Conservation (phyloP, 805 yeast genomes). For the Yueomyces sp. region DNA sequence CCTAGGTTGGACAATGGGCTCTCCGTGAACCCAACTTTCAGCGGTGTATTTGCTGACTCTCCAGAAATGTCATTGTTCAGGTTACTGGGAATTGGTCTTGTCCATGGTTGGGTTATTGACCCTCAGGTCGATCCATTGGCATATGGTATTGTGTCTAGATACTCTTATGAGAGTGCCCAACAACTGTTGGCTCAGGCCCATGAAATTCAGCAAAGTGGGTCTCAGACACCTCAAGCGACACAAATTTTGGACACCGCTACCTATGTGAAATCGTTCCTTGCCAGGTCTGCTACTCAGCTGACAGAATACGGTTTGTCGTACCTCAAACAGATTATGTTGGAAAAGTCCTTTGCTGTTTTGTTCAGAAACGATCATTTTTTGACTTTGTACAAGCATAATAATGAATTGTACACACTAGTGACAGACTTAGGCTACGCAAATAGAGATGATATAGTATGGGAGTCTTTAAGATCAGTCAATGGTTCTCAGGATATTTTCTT, state of each 20-base stretch:
- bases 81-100: slow-evolving; percentile 44
- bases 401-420: slow-evolving; percentile 47
- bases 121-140: slow-evolving; percentile 25
- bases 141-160: slow-evolving; percentile 25
- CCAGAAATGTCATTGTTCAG: slow-evolving; percentile 44
- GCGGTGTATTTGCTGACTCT: slow-evolving; percentile 43
- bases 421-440: slow-evolving; percentile 56
- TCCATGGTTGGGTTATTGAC: slow-evolving; percentile 78
- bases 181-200: slow-evolving; percentile 37
- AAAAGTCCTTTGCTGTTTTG: slow-evolving; percentile 51
- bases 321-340: slow-evolving; percentile 31
- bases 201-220: slow-evolving; percentile 20
- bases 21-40: slow-evolving; percentile 56
- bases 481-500: slow-evolving; percentile 63
- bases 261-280: slow-evolving; percentile 36
- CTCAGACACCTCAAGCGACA: slow-evolving; percentile 13
- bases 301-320: slow-evolving; percentile 50
- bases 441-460: slow-evolving; percentile 61
- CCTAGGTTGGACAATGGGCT: slow-evolving; percentile 62
- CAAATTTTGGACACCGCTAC: slow-evolving; percentile 24
- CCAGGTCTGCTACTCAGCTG: slow-evolving; percentile 58
- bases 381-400: slow-evolving; percentile 43
- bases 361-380: slow-evolving; percentile 86
- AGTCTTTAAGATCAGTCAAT: slow-evolving; percentile 47
- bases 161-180: slow-evolving; percentile 50